Evolutionary conservation across 768 basidiomycete genomes (phyloP), one percentile per base, ranked within the genome.

Genomic region (Lentinula detonsa): DNA sequence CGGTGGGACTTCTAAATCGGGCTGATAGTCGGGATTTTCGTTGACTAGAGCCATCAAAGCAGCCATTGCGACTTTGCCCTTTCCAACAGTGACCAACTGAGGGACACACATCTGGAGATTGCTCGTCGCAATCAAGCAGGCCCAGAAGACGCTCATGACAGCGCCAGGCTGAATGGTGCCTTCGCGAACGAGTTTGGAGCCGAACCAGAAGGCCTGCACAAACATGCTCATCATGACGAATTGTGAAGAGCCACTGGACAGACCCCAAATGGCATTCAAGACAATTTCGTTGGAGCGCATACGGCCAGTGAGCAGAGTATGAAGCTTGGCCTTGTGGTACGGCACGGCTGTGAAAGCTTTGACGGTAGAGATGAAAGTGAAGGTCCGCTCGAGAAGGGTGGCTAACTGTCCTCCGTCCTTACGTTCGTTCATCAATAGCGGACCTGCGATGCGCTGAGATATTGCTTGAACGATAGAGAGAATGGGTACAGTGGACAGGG

Each of bases 61-160:
- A 1, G 81, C 85, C 81, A 93, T 87, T 4, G 90, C 85, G 59
- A 83, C 83, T 70, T 96, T 97, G 59, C 93, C 96, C 69, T 89
- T 90, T 16, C 87, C 81, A 62, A 97, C 75, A 34, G 79, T 73
- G 63, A 95, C 87, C 65, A 93, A 75, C 62, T 91, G 85, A 0
- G 95, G 94, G 9, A 98, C 85, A 67, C 86, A 86, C 81, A 90
- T 85, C 70, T 97, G 94, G 2, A 97, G 75, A 71, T 93, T 94
- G 66, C 83, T 87, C 1, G 90, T 88, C 0, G 93, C 94, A 63
- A 98, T 90, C 21, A 98, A 77, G 70, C 93, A 95, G 0, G 96
- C 95, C 95, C 96, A 98, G 72, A 98, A 99, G 56, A 95, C 93
- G n/a, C 90, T 87, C 88, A 95, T 95, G 64, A 98, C 90, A 39